Evolutionary conservation across 768 basidiomycete genomes (phyloP), one percentile per base, ranked within the genome.

Genomic region (Rhodotorula graminis): DNA sequence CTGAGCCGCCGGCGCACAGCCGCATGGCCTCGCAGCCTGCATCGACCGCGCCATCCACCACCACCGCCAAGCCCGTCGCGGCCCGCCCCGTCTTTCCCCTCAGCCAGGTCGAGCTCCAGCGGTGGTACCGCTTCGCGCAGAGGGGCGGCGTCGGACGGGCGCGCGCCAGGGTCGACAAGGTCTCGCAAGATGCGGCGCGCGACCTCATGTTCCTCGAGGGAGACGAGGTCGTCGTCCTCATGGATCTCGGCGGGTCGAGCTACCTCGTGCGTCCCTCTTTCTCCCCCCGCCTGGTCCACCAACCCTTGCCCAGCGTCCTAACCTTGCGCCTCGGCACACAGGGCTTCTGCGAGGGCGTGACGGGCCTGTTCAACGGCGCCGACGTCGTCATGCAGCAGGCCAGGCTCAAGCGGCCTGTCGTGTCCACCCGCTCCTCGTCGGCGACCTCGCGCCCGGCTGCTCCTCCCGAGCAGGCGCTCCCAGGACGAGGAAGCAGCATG

Each of bases 131-230:
- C 53, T 92, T 93, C 79, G 91, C 91, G 0, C 86, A 84, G 10
- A 92, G 91, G 78, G 91, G 91, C 0, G 91, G 91, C 23, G 91
- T 93, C 65, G 91, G 91, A 10, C 88, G 84, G 76, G 91, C 90
- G 74, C 87, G 86, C 2, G 91, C 91, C 9, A 68, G 84, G 37
- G 84, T 85, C 65, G 91, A 93, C 80, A 91, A 89, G 77, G 85
- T 90, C 29, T 90, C 90, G 3, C 87, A 90, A 79, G 61, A 66
- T 25, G 84, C 84, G 52, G 80, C 85, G 19, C 88, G 88, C 33
- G 91, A 93, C 80, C 84, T 93, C 58, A 93, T 93, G 91, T 92
- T 93, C 80, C 81, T 93, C 61, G 88, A 89, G 85, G 88, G 87
- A 69, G 91, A 93, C 76, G 87, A 89, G 78, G 89, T 93, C 60